A percentile compares a stretch with the other conserved stretches of the same genome.
These are phyloP conservation scores for Antitrichia curtipendula DNA, from an alignment of 225 moss, liverwort and hornwort genomes.

Conservation along the genomic window DNA sequence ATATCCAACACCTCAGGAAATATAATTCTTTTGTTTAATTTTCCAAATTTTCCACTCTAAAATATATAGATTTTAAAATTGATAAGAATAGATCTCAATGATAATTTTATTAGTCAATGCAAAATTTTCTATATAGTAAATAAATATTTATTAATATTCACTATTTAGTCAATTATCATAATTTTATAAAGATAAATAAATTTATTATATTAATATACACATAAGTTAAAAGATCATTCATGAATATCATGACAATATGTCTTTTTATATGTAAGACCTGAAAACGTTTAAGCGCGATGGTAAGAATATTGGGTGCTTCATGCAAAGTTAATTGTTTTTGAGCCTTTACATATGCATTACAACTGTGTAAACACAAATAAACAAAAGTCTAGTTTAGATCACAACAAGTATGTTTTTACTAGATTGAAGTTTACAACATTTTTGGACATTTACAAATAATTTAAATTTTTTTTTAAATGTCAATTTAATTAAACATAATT, in stretches of 20 bases:
- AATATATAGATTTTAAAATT: neutral
- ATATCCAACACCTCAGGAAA: constrained; percentile 68
- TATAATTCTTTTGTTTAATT: constrained; percentile 88
- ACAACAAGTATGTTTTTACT: too few species aligned
- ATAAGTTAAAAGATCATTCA: fast-evolving
- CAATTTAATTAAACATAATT: neutral
- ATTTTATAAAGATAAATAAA: neutral
- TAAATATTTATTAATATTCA: neutral
- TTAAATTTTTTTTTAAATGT: too few species aligned
- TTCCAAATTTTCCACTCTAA: constrained; percentile 97
- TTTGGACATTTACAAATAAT: neutral
- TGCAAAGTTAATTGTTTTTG: constrained; percentile 61
- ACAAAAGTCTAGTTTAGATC: neutral
- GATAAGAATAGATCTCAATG: neutral
- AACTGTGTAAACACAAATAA: constrained; percentile 7
- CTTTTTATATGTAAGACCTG: constrained; percentile 23
- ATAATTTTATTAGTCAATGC: neutral
- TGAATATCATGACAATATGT: neutral
- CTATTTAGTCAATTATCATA: neutral
- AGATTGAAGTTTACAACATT: neutral
- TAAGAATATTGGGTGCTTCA: constrained; percentile 84
- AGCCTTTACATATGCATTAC: constrained; percentile 80
- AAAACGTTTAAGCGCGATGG: constrained; percentile 85
- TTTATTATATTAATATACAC: too few species aligned
- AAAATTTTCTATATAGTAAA: neutral